These are phyloP conservation scores for Sporothrix curviconia DNA, from an alignment of 2,329 filamentous ascomycete species.

Conservation along the genomic window DNA sequence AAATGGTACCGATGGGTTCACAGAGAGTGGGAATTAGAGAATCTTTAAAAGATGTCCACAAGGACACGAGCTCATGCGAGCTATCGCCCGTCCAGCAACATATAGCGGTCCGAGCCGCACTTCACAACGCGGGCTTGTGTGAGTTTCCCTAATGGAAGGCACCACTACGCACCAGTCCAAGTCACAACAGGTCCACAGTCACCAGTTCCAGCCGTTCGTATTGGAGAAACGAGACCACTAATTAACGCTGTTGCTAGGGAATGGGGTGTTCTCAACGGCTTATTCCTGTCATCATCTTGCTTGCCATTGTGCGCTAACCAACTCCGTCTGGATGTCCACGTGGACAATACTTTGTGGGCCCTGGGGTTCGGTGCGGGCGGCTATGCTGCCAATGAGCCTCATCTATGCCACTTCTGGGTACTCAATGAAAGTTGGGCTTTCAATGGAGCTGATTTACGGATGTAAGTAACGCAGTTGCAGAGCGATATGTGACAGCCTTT, in stretches of 20 bases:
- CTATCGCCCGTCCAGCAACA: neutral
- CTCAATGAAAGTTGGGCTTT: slow-evolving; percentile 19
- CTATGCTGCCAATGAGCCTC: slow-evolving; percentile 20
- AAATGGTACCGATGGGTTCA: too few species aligned
- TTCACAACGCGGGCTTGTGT: too few species aligned
- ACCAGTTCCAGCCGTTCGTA: too few species aligned
- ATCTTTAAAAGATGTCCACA: neutral
- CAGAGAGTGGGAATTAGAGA: too few species aligned
- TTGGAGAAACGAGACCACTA: neutral
- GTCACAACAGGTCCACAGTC: too few species aligned
- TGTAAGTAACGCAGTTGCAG: slow-evolving; percentile 5
- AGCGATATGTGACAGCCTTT: neutral
- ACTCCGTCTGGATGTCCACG: slow-evolving; percentile 19
- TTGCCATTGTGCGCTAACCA: slow-evolving; percentile 18
- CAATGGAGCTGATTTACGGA: slow-evolving; percentile 20
- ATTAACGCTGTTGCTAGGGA: neutral
- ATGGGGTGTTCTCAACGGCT: neutral
- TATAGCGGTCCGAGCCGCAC: too few species aligned
- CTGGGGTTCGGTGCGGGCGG: slow-evolving; percentile 19
- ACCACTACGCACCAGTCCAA: too few species aligned
- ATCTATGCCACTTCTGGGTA: slow-evolving; percentile 20
- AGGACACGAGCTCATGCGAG: too few species aligned
- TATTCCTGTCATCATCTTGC: slow-evolving; percentile 16
- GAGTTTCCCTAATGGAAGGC: too few species aligned
- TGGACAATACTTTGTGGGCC: slow-evolving; percentile 20